Evolutionary conservation across 2,329 filamentous ascomycete genomes (phyloP).

Genomic region (Dactylellina cionopaga): DNA sequence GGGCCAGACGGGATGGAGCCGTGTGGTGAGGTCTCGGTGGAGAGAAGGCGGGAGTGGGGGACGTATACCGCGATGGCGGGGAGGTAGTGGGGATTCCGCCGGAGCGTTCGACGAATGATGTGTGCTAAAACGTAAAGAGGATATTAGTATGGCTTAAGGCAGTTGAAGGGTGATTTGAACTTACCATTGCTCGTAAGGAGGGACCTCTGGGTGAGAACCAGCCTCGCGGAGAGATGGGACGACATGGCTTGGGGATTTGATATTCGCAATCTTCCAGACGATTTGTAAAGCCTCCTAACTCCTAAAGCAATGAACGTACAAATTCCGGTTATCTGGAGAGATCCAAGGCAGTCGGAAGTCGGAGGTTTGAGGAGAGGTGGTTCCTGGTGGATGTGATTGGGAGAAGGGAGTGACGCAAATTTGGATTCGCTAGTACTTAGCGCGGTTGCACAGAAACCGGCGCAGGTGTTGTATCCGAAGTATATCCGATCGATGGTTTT

Average conservation of each 20-base stretch:
- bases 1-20: constrained; percentile 69
- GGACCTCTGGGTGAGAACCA: constrained; percentile 49
- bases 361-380: constrained; percentile 3
- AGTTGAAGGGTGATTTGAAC: background rate
- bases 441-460: background rate
- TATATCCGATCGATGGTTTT: background rate
- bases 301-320: constrained; percentile 5
- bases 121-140: constrained; percentile 23
- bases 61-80: constrained; percentile 43
- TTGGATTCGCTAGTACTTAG: constrained; percentile 37
- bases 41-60: constrained; percentile 48
- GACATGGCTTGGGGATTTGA: constrained; percentile 20
- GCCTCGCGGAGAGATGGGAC: constrained; percentile 51
- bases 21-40: constrained; percentile 69
- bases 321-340: too few species aligned
- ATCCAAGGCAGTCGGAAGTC: background rate
- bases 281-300: background rate
- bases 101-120: constrained; percentile 37
- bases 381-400: constrained; percentile 6
- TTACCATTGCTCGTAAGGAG: constrained; percentile 43
- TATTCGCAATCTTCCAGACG: constrained; percentile 1
- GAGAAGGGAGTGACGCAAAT: constrained; percentile 49
- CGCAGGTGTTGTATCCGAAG: background rate
- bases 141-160: background rate
- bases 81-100: constrained; percentile 47